Evolutionary conservation across 2,329 filamentous ascomycete species (phyloP).

Genomic region (Cytospora schulzeri): DNA sequence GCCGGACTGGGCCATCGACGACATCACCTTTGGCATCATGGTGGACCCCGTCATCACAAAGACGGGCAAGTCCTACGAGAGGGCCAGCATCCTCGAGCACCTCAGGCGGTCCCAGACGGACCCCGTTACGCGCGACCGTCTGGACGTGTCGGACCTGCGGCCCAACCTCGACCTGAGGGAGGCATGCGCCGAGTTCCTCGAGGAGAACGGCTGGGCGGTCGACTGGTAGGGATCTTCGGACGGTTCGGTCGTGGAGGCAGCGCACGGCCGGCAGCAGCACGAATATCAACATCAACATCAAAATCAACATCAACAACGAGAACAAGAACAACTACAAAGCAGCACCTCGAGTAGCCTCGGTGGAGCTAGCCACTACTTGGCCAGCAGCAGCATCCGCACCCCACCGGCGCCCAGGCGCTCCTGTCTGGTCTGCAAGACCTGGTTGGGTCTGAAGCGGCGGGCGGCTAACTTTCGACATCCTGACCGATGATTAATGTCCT

Average conservation of each 20-base stretch:
- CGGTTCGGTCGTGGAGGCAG: constrained; percentile 2
- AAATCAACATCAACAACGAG: no score
- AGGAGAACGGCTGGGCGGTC: constrained; percentile 87
- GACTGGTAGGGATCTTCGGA: constrained; percentile 67
- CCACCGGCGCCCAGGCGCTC: not conserved
- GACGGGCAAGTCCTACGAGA: constrained; percentile 88
- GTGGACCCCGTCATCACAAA: constrained; percentile 75
- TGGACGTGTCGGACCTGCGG: constrained; percentile 69
- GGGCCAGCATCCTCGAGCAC: constrained; percentile 82
- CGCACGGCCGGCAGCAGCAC: not conserved
- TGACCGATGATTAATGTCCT: not conserved
- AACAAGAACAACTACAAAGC: no score
- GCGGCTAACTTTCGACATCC: not conserved
- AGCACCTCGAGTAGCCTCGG: no score
- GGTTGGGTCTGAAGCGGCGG: constrained; percentile 20
- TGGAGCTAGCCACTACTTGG: not conserved
- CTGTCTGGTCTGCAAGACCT: constrained; percentile 21
- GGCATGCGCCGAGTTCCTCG: constrained; percentile 82
- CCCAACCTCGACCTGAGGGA: constrained; percentile 81
- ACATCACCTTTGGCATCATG: constrained; percentile 75
- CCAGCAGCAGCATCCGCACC: not conserved
- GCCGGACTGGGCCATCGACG: constrained; percentile 77
- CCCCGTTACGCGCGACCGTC: constrained; percentile 78
- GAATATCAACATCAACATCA: no score
- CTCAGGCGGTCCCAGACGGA: constrained; percentile 75